Evolutionary conservation across 192 early-diverging fungal species (phyloP), one percentile per base, ranked within the genome.

Genomic region (Haplosporangium gracile): DNA sequence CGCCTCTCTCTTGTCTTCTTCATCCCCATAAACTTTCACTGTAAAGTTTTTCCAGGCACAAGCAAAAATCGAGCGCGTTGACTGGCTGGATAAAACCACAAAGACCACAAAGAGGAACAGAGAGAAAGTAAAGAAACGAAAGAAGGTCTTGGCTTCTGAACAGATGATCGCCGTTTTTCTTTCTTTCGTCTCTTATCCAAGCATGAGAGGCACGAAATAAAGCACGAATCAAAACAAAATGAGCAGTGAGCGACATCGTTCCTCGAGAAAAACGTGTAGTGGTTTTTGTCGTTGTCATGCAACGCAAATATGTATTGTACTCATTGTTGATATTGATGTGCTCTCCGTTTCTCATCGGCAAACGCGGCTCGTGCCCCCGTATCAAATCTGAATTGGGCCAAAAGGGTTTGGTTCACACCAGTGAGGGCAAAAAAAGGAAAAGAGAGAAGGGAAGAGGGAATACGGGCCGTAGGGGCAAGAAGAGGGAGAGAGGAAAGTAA

Each of bases 381-480:
- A 11, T 29, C 70, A 72, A 45, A 38, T 57, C 78, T 47, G 78
- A 79, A 79, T 72, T 80, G 72, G 71, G 32, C 38, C 60, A 18
- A 69, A 49, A 18, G 36, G 26, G 20, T 4, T 42, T 55, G 36
- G 38, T 22, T 15, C 11, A 65, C 36, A 36, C 26, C 49, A 2
- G 42, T 15, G 6, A 5, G 22, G 16, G 51, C 16, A 68, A 57
- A 76, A 36, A 55, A 8, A 22, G 29, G 32, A 76, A 36, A 55
- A 8, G 36, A 15, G 32, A 1, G 45, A 36, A 20, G 29, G 13
- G 18, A 11, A 38, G 24, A 8, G 22, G 29, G 29, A 16, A 65
- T 29, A 57, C 8, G 74, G 53, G 36, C 47, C 53, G 60, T 29
- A 76, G 39, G 57, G 60, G 8, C 26, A 16, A 20, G 39, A 47